phyloP scores from a whole-genome alignment of 139 green algal species.

The Dunaliella sp. region DNA sequence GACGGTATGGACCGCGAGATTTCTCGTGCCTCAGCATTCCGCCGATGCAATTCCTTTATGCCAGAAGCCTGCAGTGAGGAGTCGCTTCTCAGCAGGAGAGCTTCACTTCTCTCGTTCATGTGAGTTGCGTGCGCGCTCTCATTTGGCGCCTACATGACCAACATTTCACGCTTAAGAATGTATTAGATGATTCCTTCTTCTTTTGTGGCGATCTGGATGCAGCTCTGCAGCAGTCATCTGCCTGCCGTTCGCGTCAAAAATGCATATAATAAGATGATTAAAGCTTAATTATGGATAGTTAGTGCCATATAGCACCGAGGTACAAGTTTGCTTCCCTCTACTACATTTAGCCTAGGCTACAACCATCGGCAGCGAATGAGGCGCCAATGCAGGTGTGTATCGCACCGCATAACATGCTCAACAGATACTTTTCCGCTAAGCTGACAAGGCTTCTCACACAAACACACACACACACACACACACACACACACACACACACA shows the following conservation, averaged over 20 bases:
- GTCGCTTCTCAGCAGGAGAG: neutral
- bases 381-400: neutral
- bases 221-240: neutral
- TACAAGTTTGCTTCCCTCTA: neutral
- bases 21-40: neutral
- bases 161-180: neutral
- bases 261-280: neutral
- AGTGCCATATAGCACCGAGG: neutral
- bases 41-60: neutral
- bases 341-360: neutral
- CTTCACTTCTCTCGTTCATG: no score
- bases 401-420: neutral
- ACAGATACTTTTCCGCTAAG: neutral
- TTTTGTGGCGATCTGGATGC: neutral
- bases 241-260: neutral
- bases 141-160: no score
- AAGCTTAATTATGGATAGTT: neutral
- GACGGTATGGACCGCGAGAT: neutral
- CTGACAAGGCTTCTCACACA: neutral
- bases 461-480: neutral
- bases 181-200: no score
- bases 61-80: neutral
- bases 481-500: neutral
- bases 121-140: no score
- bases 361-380: neutral